Percentiles rank a stretch among this genome's conserved stretches.
phyloP scores from a whole-genome alignment of 2,329 filamentous ascomycete genomes.

The Colletotrichum abscissum region DNA sequence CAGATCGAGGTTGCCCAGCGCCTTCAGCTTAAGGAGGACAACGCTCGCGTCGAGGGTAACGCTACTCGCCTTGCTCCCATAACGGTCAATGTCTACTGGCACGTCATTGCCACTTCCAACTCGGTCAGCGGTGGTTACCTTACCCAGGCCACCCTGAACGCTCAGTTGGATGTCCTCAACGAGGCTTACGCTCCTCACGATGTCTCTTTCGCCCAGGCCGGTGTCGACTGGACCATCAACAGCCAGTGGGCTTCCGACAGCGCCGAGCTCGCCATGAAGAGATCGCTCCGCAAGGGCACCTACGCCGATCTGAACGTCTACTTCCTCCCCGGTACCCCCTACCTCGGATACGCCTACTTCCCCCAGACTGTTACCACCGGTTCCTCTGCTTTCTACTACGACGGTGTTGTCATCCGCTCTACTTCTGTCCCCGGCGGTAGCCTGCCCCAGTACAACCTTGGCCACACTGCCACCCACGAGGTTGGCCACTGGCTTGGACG shows the following conservation, averaged over 20 bases:
- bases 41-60: constrained; percentile 33
- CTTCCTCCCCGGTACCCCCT: constrained; percentile 52
- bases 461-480: constrained; percentile 53
- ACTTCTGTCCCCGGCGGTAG: constrained; percentile 51
- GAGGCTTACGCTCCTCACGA: constrained; percentile 54
- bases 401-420: constrained; percentile 53
- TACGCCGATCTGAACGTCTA: constrained; percentile 59
- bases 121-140: constrained; percentile 46
- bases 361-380: constrained; percentile 42
- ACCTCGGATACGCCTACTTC: constrained; percentile 60
- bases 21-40: constrained; percentile 26
- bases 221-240: constrained; percentile 59
- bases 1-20: constrained; percentile 26
- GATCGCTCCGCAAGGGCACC: constrained; percentile 53
- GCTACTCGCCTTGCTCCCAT: constrained; percentile 39
- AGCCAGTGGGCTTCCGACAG: constrained; percentile 55
- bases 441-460: constrained; percentile 47
- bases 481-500: constrained; percentile 60
- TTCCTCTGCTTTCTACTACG: constrained; percentile 49
- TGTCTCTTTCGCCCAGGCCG: constrained; percentile 56
- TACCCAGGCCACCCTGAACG: constrained; percentile 44
- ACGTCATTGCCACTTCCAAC: constrained; percentile 48
- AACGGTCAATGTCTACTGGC: constrained; percentile 53
- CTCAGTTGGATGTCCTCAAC: constrained; percentile 59
- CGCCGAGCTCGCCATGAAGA: constrained; percentile 56